phyloP scores from a whole-genome alignment of 2,329 filamentous ascomycete genomes.

The Ophiocordyceps sinensis region DNA sequence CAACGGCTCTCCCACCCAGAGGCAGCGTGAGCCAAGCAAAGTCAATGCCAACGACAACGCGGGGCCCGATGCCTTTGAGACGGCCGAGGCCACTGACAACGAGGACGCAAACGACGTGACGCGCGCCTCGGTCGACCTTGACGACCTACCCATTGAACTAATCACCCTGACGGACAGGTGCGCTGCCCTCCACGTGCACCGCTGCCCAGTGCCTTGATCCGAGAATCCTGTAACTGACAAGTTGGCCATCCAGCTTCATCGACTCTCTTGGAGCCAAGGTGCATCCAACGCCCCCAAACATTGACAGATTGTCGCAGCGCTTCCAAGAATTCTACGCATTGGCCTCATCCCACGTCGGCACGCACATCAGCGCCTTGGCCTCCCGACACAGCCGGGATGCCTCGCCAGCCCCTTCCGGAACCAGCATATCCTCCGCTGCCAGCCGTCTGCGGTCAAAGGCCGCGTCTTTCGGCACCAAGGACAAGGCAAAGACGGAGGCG shows the following conservation, averaged over 20 bases:
- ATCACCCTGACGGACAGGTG: slow-evolving; percentile 81
- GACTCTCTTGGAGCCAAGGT: slow-evolving; percentile 80
- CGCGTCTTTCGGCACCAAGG: slow-evolving; percentile 36
- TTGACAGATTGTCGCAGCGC: slow-evolving; percentile 67
- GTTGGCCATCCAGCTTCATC: slow-evolving; percentile 53
- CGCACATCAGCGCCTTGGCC: slow-evolving; percentile 70
- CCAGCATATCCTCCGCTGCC: slow-evolving; percentile 40
- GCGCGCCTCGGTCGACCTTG: slow-evolving; percentile 54
- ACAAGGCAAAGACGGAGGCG: slow-evolving; percentile 30
- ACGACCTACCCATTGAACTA: slow-evolving; percentile 88
- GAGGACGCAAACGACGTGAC: slow-evolving; percentile 33
- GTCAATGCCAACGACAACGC: slow-evolving; percentile 7
- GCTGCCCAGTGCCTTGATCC: slow-evolving; percentile 1
- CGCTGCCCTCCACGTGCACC: slow-evolving; percentile 5
- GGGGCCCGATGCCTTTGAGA: slow-evolving; percentile 35
- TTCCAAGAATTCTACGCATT: slow-evolving; percentile 90
- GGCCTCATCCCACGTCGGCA: slow-evolving; percentile 69
- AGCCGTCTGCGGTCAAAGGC: slow-evolving; percentile 43
- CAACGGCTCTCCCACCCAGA: slow-evolving; percentile 18
- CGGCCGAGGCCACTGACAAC: slow-evolving; percentile 21
- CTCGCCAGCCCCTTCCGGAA: slow-evolving; percentile 38
- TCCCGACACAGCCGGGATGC: slow-evolving; percentile 57
- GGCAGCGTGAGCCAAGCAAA: slow-evolving; percentile 1
- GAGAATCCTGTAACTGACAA: not conserved
- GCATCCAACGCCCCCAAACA: slow-evolving; percentile 67